Base-by-base conservation (phyloP, 768 basidiomycete species). In the Auricularia auricula-judae region DNA sequence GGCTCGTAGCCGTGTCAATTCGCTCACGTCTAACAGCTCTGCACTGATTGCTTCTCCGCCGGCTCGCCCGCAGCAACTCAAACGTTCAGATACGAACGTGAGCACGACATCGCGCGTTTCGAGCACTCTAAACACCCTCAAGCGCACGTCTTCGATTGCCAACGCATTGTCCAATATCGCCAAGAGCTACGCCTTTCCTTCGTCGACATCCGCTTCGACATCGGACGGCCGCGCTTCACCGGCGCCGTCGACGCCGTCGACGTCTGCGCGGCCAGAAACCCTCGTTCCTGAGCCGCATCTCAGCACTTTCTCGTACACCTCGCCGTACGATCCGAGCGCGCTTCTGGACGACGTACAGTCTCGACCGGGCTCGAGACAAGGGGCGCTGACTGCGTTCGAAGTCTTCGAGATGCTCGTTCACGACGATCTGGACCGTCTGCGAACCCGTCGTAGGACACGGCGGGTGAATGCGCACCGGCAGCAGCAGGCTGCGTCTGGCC, bases 361-460 rank as follows among this genome's bases (percentile, higher is more conserved):
- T 62, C 72, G 71, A 33, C 71, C 71, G 44, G 67, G 63, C 67
- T 3, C 72, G 74, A 8, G 47, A 18, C 47, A 1, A 67, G 74
- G 5, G 77, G 83, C 86, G 63, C 93, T 88, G 70, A 71, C 81
- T 44, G 85, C 92, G 2, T 87, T 84, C 12, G 82, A 90, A 68
- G 90, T 93, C 23, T 90, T 97, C 78, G 88, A 92, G 67, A 89
- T 89, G 0, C 77, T 98, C 35, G 90, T 93, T 73, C 91, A 93
- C 70, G 93, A 96, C 71, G 96, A 98, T 70, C 91, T 96, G 89
- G 92, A 96, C 66, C 84, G 96, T 3, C 71, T 98, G 43, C 79
- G 87, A 23, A 87, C 91, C 36, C 82, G 92, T 29, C 78, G 89
- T 67, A 79, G 78, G 44, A 68, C 76, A 1, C 53, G 65, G 44